Base-by-base conservation (phyloP, 176 grass and related monocot species). In the Neostapfia colusana region DNA sequence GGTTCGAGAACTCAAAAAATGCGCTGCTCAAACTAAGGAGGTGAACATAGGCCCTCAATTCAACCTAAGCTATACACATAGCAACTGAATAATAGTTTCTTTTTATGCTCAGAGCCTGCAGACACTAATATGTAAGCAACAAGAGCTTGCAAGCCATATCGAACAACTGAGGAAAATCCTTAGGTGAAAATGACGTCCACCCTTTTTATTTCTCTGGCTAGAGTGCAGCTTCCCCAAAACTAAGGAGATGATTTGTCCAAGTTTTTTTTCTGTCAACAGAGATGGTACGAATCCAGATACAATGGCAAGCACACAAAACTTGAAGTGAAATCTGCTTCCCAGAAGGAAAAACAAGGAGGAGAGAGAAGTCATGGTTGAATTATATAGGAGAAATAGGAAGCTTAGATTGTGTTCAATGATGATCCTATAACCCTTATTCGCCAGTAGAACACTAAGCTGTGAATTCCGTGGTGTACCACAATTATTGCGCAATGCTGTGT, bases 1-100 rank as follows among this genome's bases (percentile, higher is more conserved):
- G 75, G 76, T 91, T 31, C 67, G 43, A 78, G 74, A 91, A 70
- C 83, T 97, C 51, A 88, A 93, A 85, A 58, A 59, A 48, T 93
- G 91, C 25, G 45, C 81, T 73, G 49, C 75, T 75, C 78, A 89
- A 28, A 88, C 78, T 56, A 72, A 88, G n/a, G 55, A 91, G 88
- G 94, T 97, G 79, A 87, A 48, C 15, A 68, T 50, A 75, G 23
- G 20, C 43, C 57, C 28, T 56, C 54, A 36, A 73, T 66, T 38
- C 25, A 55, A 38, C 42, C 77, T 35, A 82, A 58, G 31, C 2
- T 8, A 67, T 18, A 27, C 28, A 60, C 5, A 59, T 67, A 75
- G 49, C 35, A 61, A 39, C 71, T 79, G 35, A 74, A 28, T 50
- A 25, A 18, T 67, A 36, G 6, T 38, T 50, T 86, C 43, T 79